Evolutionary conservation across 2,329 filamentous ascomycete species (phyloP).

Genomic region (Biscogniauxia mediterranea): DNA sequence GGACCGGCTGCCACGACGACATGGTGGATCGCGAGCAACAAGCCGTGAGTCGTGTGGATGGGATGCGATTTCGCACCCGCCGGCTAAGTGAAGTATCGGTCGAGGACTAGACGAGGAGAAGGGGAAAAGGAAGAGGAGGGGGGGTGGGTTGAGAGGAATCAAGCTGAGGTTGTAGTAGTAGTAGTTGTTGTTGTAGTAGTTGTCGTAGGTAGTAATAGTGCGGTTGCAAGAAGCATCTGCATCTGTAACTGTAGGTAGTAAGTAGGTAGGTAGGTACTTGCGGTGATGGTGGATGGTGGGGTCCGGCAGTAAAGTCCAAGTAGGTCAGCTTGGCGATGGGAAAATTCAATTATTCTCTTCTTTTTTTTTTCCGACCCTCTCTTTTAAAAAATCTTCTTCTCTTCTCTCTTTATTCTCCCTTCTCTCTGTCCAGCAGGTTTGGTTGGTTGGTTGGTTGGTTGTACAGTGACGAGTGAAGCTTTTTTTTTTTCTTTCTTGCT

Average conservation of each 20-base stretch:
- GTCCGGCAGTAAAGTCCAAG: neutral
- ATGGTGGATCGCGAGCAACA: slow-evolving; percentile 49
- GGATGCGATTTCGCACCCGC: slow-evolving; percentile 5
- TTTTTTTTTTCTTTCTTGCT: too few relatives aligned
- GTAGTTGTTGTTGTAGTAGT: too few relatives aligned
- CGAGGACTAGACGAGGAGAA: slow-evolving; percentile 1
- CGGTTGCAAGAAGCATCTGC: neutral
- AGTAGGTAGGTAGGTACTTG: neutral
- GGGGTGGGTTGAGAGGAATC: neutral
- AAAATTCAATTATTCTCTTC: neutral
- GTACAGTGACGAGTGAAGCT: neutral
- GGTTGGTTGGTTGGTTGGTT: neutral
- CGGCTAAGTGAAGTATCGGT: neutral
- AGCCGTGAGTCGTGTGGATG: neutral
- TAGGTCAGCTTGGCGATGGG: neutral
- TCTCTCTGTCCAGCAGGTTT: neutral
- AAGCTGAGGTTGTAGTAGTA: too few relatives aligned
- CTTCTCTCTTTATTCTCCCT: neutral
- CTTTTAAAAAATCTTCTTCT: too few relatives aligned
- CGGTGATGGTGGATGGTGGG: neutral
- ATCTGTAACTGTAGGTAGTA: neutral
- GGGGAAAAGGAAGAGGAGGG: too few relatives aligned
- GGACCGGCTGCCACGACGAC: slow-evolving; percentile 91
- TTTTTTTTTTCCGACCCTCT: too few relatives aligned
- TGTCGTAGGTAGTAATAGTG: neutral